Base-by-base conservation (phyloP, 2,329 filamentous ascomycete species). In the Hypomyces rosellus region DNA sequence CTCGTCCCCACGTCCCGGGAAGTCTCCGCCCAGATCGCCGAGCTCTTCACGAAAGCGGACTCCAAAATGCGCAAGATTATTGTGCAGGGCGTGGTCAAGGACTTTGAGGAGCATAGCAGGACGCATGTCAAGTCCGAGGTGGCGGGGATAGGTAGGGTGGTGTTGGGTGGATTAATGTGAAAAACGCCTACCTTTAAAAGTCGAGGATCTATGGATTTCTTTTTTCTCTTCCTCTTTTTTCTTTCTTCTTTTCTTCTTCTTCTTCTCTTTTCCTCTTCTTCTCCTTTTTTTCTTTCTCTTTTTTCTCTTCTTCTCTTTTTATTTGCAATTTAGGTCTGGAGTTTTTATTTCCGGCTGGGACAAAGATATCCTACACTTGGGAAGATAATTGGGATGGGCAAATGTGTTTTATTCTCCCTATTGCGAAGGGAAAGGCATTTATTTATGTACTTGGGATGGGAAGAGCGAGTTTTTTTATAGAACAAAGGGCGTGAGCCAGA, bases 21-120 rank as follows among this genome's bases (percentile, higher is more conserved):
- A 45, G 93, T 88, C 63, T 81, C 77, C 4, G 77, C 82, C 1
- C 69, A 74, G 0, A 76, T 97, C 1, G 88, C 85, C 0, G 93
- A 97, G 65, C 74, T 92, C 48, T 99, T 99, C 59, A 80, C 82
- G 11, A 99, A 99, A 69, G 89, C 88, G 0, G 93, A 99, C 69
- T 80, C 85, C 5, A 85, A 83, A 56, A 79, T 99, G 41, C 78
- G 91, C 54, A 97, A 96, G 71, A 84, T 96, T 46, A 86, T 99
- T 54, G 80, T 99, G 1, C 85, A 89, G 43, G 87, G 87, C 5
- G 82, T 95, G 1, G 85, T 96, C 44, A 85, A 90, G 58, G 93
- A 99, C 63, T 96, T 97, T 66, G 93, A 97, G 66, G 92, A 96
- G 51, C 81, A 82, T 16, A 93, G 87, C 65, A 76, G 92, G 42